Base-by-base conservation (phyloP, 371 early-diverging fungal genomes). In the Conidiobolus incongruus region DNA sequence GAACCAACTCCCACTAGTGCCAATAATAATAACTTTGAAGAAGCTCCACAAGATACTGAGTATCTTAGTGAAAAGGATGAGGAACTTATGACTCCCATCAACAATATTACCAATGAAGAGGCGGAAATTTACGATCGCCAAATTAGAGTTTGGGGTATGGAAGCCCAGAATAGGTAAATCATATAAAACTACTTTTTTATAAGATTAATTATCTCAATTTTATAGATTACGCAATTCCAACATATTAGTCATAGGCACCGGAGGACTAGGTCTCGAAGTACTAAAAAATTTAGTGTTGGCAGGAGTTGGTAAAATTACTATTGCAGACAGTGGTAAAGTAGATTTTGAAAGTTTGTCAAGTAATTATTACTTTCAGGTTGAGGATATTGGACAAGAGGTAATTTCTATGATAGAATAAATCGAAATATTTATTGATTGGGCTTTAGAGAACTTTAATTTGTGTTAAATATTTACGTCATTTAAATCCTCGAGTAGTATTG, bases 121-220 rank as follows among this genome's bases (percentile, higher is more conserved):
- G 81, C 78, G 8, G 80, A 73, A 19, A 68, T 90, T 19, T 93
- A 93, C 47, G 94, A 93, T 62, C 68, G 94, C 13, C 94, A 93
- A 63, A 92, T 93, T 52, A 69, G 94, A 32, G 61, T 93, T 16
- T 93, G 92, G 92, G 94, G 94, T 10, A 49, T 86, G 45, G 89
- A 87, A 39, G 86, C 90, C 6, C 94, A 93, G 52, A 69, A 72
- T 54, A 62, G 77, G 86, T 79, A 65, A 50, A 22, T 0, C 3
- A 23, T 41, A 10, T 26, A 20, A 13, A 7, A 30, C 13, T 30
- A 13, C 7, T 30, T 30, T 30, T 30, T 30, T 8, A 8, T 30
- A 13, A 12, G 24, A n/a, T n/a, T n/a, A 12, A 6, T 37, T n/a
- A n/a, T n/a, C n/a, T n/a, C n/a, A n/a, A n/a, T 15, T 37, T 23